Evolutionary conservation across 1,139 yeast genomes (phyloP).

Genomic region (Hemisphaericaspora xylanilytica): DNA sequence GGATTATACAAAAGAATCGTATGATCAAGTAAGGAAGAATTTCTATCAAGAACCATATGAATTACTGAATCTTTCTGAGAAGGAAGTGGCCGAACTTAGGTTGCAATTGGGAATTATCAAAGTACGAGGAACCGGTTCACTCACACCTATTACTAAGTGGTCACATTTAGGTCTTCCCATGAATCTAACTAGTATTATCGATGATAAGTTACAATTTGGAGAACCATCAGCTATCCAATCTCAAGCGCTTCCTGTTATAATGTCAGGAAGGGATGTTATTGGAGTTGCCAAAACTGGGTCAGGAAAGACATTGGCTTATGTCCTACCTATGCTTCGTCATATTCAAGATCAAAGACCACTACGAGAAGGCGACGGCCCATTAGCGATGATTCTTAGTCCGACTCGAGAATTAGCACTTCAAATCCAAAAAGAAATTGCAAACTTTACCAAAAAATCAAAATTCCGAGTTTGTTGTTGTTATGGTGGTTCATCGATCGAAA

Average conservation of each 20-base stretch:
- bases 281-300: conserved; percentile 98
- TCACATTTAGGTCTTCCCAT: conserved; percentile 76
- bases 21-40: conserved; percentile 56
- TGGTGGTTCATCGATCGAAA: conserved; percentile 88
- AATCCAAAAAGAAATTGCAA: conserved; percentile 63
- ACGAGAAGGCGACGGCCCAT: conserved; percentile 62
- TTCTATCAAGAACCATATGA: conserved; percentile 70
- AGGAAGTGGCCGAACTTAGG: conserved; percentile 57
- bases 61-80: conserved; percentile 40
- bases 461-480: conserved; percentile 73
- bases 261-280: conserved; percentile 87
- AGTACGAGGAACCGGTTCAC: conserved; percentile 56
- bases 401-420: conserved; percentile 92
- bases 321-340: conserved; percentile 81
- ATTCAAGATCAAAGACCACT: conserved; percentile 68
- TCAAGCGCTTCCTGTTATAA: conserved; percentile 86
- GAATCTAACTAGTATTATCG: conserved; percentile 51
- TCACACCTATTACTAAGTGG: conserved; percentile 76
- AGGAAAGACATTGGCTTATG: conserved; percentile 88
- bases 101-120: conserved; percentile 59
- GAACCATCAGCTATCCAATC: conserved; percentile 87
- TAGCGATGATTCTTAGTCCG: conserved; percentile 82
- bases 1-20: conserved; percentile 47
- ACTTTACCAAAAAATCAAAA: conserved; percentile 52
- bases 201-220: conserved; percentile 47